Conservation (phyloP, 352 stramenopile genomes). For the Globisporangium carolinianum region DNA sequence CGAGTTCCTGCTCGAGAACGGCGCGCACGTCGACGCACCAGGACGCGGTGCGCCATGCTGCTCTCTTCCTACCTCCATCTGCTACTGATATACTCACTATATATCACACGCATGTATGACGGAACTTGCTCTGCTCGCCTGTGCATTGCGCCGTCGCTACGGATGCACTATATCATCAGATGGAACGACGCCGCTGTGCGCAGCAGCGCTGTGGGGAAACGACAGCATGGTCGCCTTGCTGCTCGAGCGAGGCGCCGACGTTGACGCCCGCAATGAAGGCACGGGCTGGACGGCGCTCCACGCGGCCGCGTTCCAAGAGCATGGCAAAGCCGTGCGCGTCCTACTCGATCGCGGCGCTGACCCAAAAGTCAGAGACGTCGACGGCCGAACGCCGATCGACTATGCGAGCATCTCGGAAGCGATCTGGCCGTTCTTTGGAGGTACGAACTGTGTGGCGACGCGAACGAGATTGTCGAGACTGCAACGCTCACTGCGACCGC, state of each 20-base stretch:
- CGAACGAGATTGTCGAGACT: background rate
- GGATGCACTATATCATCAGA: slow-evolving; percentile 17
- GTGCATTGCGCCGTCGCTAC: too few species aligned
- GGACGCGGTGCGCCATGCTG: slow-evolving; percentile 25
- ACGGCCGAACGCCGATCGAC: slow-evolving; percentile 47
- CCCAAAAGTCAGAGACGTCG: slow-evolving; percentile 30
- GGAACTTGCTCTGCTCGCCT: too few species aligned
- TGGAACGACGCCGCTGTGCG: slow-evolving; percentile 55
- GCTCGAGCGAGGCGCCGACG: slow-evolving; percentile 43
- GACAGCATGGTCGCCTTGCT: slow-evolving; percentile 57
- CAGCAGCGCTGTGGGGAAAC: slow-evolving; percentile 56
- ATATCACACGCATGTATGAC: too few species aligned
- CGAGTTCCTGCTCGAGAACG: slow-evolving; percentile 52
- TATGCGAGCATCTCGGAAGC: slow-evolving; percentile 70
- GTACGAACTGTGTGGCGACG: slow-evolving; percentile 7
- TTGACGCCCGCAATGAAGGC: slow-evolving; percentile 49
- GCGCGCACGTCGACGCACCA: slow-evolving; percentile 37
- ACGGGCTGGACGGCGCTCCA: slow-evolving; percentile 63
- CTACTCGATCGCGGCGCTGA: slow-evolving; percentile 43
- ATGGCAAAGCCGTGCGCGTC: slow-evolving; percentile 52
- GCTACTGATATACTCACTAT: too few species aligned
- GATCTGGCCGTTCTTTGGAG: slow-evolving; percentile 63
- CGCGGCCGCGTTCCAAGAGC: slow-evolving; percentile 58
- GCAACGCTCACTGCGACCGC: background rate
- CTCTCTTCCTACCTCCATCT: too few species aligned